phyloP scores from a whole-genome alignment of 2,329 filamentous ascomycete species.

The Aphanocladium album region DNA sequence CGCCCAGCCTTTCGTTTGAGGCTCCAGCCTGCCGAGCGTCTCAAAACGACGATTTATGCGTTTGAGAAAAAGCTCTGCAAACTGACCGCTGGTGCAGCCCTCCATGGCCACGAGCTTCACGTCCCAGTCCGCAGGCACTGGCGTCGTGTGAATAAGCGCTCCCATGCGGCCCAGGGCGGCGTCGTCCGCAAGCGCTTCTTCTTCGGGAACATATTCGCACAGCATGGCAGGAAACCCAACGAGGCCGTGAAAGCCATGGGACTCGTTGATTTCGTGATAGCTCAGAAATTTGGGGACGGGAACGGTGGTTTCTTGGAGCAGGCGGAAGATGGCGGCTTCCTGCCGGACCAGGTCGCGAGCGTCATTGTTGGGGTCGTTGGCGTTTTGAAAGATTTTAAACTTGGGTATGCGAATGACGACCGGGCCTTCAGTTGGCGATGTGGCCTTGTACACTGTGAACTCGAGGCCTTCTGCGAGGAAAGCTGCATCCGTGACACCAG shows the following conservation, averaged over 20 bases:
- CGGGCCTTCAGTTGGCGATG: not conserved
- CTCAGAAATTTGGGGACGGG: conserved; percentile 9
- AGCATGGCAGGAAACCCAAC: conserved; percentile 16
- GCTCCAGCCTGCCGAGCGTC: conserved; percentile 9
- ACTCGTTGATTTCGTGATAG: conserved; percentile 10
- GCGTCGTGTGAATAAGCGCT: conserved; percentile 13
- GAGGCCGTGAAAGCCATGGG: no score
- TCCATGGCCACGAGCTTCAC: conserved; percentile 16
- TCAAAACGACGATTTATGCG: conserved; percentile 16
- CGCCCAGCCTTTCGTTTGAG: conserved; percentile 9
- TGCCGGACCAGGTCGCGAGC: conserved; percentile 14
- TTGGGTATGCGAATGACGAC: conserved; percentile 16
- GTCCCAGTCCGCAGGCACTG: conserved; percentile 10
- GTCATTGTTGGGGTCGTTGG: conserved; percentile 16
- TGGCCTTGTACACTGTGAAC: conserved; percentile 15
- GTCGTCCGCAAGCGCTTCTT: not conserved
- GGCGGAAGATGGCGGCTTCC: conserved; percentile 14
- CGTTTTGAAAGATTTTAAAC: conserved; percentile 14
- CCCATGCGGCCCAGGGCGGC: conserved; percentile 14
- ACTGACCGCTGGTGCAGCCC: not conserved
- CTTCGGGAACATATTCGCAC: conserved; percentile 14
- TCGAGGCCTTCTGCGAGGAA: conserved; percentile 14
- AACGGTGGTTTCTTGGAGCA: conserved; percentile 10
- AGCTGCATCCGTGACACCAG: conserved; percentile 11
- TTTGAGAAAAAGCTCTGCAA: conserved; percentile 8